Percentiles rank a stretch among this genome's conserved stretches.
phyloP scores from a whole-genome alignment of 2,329 filamentous ascomycete genomes.

The Fusarium setosum region DNA sequence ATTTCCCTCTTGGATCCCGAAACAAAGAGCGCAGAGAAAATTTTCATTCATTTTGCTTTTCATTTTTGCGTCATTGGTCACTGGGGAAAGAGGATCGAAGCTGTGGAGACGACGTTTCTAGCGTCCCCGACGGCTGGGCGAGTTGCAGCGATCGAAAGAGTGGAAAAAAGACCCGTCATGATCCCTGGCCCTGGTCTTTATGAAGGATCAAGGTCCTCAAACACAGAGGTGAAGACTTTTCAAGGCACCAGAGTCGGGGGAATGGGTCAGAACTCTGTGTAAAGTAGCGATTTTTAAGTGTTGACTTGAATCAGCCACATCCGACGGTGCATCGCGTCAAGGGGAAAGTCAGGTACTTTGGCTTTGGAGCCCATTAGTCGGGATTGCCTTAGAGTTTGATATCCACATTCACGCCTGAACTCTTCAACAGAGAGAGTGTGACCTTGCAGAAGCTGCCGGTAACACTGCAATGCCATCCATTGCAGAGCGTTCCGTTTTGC shows the following conservation, averaged over 20 bases:
- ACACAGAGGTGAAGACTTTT: conserved; percentile 5
- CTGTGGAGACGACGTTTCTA: conserved; percentile 28
- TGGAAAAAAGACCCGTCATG: neutral
- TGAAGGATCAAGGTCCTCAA: neutral
- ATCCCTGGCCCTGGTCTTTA: conserved; percentile 7
- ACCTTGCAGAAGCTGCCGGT: neutral
- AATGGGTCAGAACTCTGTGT: neutral
- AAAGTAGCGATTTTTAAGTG: neutral
- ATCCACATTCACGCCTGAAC: neutral
- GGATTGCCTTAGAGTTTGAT: conserved; percentile 17
- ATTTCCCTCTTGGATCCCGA: too few species aligned
- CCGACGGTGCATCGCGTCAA: neutral
- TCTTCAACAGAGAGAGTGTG: conserved; percentile 16
- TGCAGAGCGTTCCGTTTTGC: neutral
- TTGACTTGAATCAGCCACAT: neutral
- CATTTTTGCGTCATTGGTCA: conserved; percentile 26
- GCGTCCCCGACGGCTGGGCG: conserved; percentile 10
- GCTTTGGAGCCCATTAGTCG: neutral
- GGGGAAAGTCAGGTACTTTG: neutral
- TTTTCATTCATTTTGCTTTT: conserved; percentile 1
- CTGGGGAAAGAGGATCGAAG: conserved; percentile 21
- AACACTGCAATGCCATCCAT: neutral
- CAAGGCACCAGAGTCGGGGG: neutral
- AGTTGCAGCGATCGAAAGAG: conserved; percentile 13
- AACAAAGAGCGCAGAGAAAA: conserved; percentile 21